These are phyloP conservation scores for Suhomyces bribrorum DNA, from an alignment of 1,139 yeast species.

Conservation along the genomic window DNA sequence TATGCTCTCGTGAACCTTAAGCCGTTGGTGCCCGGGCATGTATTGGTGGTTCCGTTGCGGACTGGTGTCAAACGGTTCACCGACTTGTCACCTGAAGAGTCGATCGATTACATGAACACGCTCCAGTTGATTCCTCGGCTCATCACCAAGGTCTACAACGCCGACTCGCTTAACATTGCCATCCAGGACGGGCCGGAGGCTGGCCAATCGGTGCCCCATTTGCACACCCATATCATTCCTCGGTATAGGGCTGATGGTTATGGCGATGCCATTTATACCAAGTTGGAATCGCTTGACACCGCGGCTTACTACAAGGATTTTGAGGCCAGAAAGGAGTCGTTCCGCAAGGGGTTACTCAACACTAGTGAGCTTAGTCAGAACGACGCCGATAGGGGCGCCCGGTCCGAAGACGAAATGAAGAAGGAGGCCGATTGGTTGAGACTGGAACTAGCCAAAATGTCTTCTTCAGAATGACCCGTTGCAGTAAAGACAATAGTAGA, in stretches of 20 bases:
- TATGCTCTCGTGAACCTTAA: conserved; percentile 86
- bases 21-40: conserved; percentile 91
- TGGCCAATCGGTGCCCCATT: conserved; percentile 91
- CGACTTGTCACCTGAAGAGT: conserved; percentile 71
- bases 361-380: conserved; percentile 44
- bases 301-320: conserved; percentile 33
- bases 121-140: conserved; percentile 71
- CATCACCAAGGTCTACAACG: conserved; percentile 63
- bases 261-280: conserved; percentile 70
- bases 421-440: conserved; percentile 59
- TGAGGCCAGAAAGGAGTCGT: conserved; percentile 26
- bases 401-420: conserved; percentile 63
- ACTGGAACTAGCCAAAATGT: conserved; percentile 36
- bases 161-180: conserved; percentile 82
- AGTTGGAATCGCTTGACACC: conserved; percentile 52
- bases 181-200: conserved; percentile 96
- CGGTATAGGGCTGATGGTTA: conserved; percentile 63
- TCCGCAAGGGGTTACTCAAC: conserved; percentile 16
- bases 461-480: background rate
- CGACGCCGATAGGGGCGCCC: conserved; percentile 49
- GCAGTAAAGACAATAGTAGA: no score
- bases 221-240: conserved; percentile 92
- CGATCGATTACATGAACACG: conserved; percentile 73
- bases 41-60: conserved; percentile 80
- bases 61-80: conserved; percentile 57